phyloP scores from a whole-genome alignment of 495 filamentous ascomycete genomes.

The Hyaloscypha hepaticicola region DNA sequence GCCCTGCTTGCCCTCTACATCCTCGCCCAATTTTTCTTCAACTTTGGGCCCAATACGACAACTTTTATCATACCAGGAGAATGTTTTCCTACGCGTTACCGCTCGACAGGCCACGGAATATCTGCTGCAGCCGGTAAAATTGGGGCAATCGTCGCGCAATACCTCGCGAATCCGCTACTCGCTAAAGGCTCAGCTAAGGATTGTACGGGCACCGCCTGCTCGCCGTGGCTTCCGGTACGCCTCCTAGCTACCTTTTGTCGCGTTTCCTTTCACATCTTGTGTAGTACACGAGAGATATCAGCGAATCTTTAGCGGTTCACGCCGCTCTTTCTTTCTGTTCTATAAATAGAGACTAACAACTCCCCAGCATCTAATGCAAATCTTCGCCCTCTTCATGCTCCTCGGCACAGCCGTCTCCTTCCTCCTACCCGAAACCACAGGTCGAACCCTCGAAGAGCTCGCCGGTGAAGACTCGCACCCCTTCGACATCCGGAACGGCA shows the following conservation, averaged over 20 bases:
- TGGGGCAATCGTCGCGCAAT: constrained; percentile 66
- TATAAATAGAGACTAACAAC: not conserved
- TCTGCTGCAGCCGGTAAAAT: constrained; percentile 81
- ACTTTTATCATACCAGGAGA: constrained; percentile 92
- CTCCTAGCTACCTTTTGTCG: not conserved
- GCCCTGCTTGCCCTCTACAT: constrained; percentile 73
- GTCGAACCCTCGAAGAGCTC: constrained; percentile 59
- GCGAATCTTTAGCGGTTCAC: no score
- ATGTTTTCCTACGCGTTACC: constrained; percentile 84
- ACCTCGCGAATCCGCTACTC: constrained; percentile 50
- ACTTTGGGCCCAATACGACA: constrained; percentile 72
- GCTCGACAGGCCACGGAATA: constrained; percentile 81
- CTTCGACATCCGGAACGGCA: not conserved
- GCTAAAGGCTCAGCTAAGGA: constrained; percentile 36
- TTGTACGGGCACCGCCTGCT: constrained; percentile 19
- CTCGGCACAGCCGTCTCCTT: constrained; percentile 39
- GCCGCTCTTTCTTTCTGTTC: no score
- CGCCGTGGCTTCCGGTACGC: constrained; percentile 28
- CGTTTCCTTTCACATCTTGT: not conserved
- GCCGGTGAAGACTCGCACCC: constrained; percentile 42
- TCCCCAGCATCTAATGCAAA: constrained; percentile 27
- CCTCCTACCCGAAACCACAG: constrained; percentile 62
- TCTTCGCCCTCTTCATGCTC: constrained; percentile 31
- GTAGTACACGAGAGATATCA: not conserved
- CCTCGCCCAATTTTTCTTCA: constrained; percentile 55